phyloP scores from a whole-genome alignment of 306 rosid genomes.

The Vigna mungo region DNA sequence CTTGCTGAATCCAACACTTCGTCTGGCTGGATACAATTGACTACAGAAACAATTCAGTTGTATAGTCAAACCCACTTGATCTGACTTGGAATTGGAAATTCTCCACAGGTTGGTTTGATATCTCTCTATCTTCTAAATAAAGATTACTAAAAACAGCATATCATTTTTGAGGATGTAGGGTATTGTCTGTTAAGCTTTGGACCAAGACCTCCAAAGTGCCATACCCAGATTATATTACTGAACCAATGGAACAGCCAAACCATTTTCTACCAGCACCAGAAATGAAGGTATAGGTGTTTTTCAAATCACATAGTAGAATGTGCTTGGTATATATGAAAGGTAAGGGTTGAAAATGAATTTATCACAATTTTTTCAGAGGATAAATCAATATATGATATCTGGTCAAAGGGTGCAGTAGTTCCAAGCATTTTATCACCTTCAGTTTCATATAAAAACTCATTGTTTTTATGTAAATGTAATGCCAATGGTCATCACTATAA shows the following conservation, averaged over 20 bases:
- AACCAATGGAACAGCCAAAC: slow-evolving; percentile 11
- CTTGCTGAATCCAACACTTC: too few relatives aligned
- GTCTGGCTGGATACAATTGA: too few relatives aligned
- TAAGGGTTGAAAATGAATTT: not conserved
- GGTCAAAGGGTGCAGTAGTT: not conserved
- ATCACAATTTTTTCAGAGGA: not conserved
- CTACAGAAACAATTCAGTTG: not conserved
- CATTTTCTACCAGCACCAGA: slow-evolving; percentile 20
- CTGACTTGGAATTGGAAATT: not conserved
- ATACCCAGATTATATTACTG: not conserved
- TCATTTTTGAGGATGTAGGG: not conserved
- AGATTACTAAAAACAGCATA: not conserved
- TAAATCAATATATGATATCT: slow-evolving; percentile 1
- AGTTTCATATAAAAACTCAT: slow-evolving; percentile 3
- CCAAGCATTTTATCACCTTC: not conserved
- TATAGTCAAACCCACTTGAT: not conserved
- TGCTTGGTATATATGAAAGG: not conserved
- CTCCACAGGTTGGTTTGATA: slow-evolving; percentile 5
- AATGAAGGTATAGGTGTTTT: not conserved
- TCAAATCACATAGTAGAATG: not conserved
- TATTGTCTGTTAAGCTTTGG: not conserved
- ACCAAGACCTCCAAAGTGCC: not conserved
- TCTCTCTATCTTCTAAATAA: slow-evolving; percentile 18
- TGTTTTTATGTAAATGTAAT: not conserved
- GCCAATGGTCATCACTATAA: not conserved